Percentiles rank a stretch among this genome's conserved stretches.
Conservation (phyloP, 495 filamentous ascomycete genomes). For the Penicillium odoratum region DNA sequence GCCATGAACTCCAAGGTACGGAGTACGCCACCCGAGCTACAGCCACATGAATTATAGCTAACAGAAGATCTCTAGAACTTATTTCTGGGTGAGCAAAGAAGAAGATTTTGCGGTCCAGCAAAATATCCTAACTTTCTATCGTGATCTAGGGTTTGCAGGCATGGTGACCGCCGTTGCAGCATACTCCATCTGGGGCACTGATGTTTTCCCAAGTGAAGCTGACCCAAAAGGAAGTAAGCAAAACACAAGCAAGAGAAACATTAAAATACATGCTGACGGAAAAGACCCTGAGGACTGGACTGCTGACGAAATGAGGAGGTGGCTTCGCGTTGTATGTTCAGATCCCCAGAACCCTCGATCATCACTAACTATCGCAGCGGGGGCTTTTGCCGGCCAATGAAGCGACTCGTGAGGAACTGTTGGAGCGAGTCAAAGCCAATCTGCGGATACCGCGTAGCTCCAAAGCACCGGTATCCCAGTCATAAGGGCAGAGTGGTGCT, state of each 20-base stretch:
- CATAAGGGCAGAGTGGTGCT: constrained; percentile 5
- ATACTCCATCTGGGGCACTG: constrained; percentile 81
- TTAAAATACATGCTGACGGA: constrained; percentile 13
- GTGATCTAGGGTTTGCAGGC: constrained; percentile 62
- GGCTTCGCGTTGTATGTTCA: constrained; percentile 70
- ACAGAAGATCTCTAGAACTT: constrained; percentile 43
- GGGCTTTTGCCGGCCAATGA: constrained; percentile 65
- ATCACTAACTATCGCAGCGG: constrained; percentile 51
- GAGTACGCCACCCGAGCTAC: constrained; percentile 8
- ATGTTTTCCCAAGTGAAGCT: constrained; percentile 67
- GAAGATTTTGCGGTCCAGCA: not conserved
- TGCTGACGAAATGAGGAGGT: constrained; percentile 66
- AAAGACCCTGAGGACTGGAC: constrained; percentile 71
- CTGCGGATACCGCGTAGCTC: constrained; percentile 52
- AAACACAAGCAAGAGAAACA: not conserved
- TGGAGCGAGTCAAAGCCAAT: constrained; percentile 80
- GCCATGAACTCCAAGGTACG: constrained; percentile 76
- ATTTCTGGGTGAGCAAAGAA: constrained; percentile 53
- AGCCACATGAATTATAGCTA: constrained; percentile 7
- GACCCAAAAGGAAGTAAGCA: constrained; percentile 74
- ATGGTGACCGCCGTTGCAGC: constrained; percentile 80
- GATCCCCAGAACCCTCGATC: not conserved
- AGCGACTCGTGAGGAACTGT: constrained; percentile 71
- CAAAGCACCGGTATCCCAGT: constrained; percentile 10
- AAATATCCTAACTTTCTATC: constrained; percentile 13